Base-by-base conservation (phyloP, 2,329 filamentous ascomycete genomes). In the Hymenotorrendiella dingleyae region DNA sequence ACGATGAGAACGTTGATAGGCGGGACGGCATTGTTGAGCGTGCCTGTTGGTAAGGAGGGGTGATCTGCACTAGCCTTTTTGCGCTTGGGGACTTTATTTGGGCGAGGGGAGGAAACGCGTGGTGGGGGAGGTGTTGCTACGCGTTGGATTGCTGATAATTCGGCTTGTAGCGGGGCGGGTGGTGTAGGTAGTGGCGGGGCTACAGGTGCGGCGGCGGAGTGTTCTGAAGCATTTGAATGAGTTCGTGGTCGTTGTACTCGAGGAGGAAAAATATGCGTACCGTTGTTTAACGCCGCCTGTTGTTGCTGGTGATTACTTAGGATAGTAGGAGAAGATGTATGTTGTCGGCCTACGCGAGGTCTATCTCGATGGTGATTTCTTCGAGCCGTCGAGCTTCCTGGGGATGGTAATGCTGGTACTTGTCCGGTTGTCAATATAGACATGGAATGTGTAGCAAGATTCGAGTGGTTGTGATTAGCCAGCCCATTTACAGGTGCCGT, bases 1-100 rank as follows among this genome's bases (percentile, higher is more conserved):
- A 98, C 93, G 47, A 98, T 95, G 32, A 98, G 73, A 6, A 97
- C 90, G 55, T 94, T 97, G 67, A 98, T 97, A 1, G 93, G 91
- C 6, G 93, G 93, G 1, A 97, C 88, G 1, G 82, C 82, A 41
- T 82, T 84, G 54, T 91, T 88, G 21, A 94, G 74, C 56, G 86
- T 73, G 22, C 78, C 81, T 4, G 81, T 71, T 20, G 76, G 74
- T 47, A 84, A 59, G 10, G 61, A 64, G 1, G 70, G 59, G 46
- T 67, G 64, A 33, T 66, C 67, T 16, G 69, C 67, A 22, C 61
- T 59, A 21, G 61, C 64, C 55, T 78, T 82, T 62, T 78, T 79
- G 34, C 50, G 67, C 62, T 74, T 80, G 58, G 73, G 77, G 7
- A 60, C 51, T 4, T 50, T 47, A 6, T 48, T 58, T 7, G 69